Evolutionary conservation across 2,329 filamentous ascomycete genomes (phyloP), one percentile per base, ranked within the genome.

Genomic region (Colletotrichum spinosum): DNA sequence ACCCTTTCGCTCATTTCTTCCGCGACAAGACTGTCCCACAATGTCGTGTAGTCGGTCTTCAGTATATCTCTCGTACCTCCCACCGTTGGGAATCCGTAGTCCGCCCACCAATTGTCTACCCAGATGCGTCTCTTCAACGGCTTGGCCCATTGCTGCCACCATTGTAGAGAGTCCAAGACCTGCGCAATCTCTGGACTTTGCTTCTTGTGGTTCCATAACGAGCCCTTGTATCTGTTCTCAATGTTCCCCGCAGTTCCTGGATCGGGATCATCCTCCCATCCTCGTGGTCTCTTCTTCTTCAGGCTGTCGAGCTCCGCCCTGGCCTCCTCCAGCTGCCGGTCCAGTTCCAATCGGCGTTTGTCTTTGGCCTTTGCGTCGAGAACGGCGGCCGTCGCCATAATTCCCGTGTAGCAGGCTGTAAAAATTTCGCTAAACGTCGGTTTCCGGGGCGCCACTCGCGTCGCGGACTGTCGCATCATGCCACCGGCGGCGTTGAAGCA

Each of bases 321-420:
- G 7, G 85, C 83, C 57, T 86, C 80, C 35, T 85, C 83, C 69
- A 92, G 84, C 62, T 86, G 84, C 17, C 77, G 73, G 59, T 93
- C 89, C 79, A 91, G 86, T 68, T 89, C 84, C 67, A 81, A 81
- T 51, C 85, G 82, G 67, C 87, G 81, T 45, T 80, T 79, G 58
- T 86, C 81, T 73, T 92, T 92, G 37, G 78, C 74, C 35, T 81
- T 79, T 6, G 86, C 85, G 74, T 93, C 91, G 37, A 86, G 79
- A 3, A 90, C 79, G 10, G 89, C 84, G 2, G 89, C 90, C 2
- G 87, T 86, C 6, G 88, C 89, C 71, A 92, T 86, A 58, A 90
- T 84, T 39, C 88, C 86, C 34, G 90, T 90, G 72, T 92, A 92
- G 74, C 85, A 86, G 44, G 90, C 86, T 33, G 90, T 92, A 72